Base-by-base conservation (phyloP, 2,329 filamentous ascomycete genomes). In the Claviceps lovelessii region DNA sequence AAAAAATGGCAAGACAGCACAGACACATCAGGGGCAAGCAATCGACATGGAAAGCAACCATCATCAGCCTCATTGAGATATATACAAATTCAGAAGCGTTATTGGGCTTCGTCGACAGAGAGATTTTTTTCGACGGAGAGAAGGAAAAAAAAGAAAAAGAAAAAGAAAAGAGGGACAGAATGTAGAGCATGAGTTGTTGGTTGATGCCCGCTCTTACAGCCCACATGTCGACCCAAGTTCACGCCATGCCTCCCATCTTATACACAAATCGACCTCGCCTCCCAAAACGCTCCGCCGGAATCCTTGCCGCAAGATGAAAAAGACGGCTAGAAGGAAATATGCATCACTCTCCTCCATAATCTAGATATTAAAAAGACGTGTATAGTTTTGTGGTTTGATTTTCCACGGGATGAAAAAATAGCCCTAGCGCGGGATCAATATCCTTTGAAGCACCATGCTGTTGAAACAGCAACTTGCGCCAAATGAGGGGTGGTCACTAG, bases 51-150 rank as follows among this genome's bases (percentile, higher is more conserved):
- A 54, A 56, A 55, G 10, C 54, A 48, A 57, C 58, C 56, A 53
- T 51, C 59, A 55, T 58, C 58, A 58, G 60, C 55, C 56, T 60
- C 51, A 29, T 57, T 41, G 57, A 58, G 55, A 59, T 61, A 60
- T 61, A 58, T 63, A 63, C 58, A 61, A 60, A 55, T 55, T 47
- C 51, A 35, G 31, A 52, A 28, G 31, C 42, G 44, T 47, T 42
- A 37, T 47, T 29, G 41, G 15, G n/a, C 31, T 47, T 39, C n/a
- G 31, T 37, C n/a, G 39, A 51, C 28, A n/a, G 23, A 44, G 10
- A 8, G 23, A 45, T 23, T 45, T 10, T 45, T 45, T 19, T 29
- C 10, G 15, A 44, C 23, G n/a, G 9, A 23, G 7, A 44, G 9
- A 44, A 23, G 23, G n/a, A 6, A 13, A 33, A 33, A 9, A 44